Conservation (phyloP, 495 filamentous ascomycete species). For the Talaromyces proteolyticus region DNA sequence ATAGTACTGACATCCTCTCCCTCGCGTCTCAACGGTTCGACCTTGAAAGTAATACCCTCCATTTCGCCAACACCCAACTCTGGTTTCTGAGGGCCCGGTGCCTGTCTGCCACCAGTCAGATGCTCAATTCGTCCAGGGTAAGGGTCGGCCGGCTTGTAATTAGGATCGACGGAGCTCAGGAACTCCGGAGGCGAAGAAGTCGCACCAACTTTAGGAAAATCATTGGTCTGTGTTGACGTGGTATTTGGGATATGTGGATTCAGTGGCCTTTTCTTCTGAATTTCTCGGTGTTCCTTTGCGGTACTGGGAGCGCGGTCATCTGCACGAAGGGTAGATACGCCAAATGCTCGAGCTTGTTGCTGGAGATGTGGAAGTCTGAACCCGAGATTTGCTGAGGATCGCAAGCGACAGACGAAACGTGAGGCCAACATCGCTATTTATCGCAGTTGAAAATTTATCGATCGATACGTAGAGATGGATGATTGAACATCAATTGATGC, state of each 20-base stretch:
- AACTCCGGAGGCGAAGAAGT: slow-evolving; percentile 57
- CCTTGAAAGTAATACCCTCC: slow-evolving; percentile 77
- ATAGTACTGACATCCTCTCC: slow-evolving; percentile 80
- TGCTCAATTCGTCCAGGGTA: slow-evolving; percentile 55
- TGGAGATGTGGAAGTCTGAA: not conserved
- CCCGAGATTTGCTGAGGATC: not conserved
- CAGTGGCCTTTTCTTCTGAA: slow-evolving; percentile 48
- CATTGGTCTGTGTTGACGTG: slow-evolving; percentile 56
- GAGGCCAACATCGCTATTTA: slow-evolving; percentile 2
- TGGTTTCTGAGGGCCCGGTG: slow-evolving; percentile 40
- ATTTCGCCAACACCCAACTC: slow-evolving; percentile 91
- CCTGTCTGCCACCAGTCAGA: slow-evolving; percentile 56
- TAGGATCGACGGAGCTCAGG: slow-evolving; percentile 47
- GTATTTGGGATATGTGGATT: slow-evolving; percentile 61
- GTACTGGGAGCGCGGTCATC: slow-evolving; percentile 14
- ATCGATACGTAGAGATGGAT: too few species aligned
- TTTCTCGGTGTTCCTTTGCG: slow-evolving; percentile 41
- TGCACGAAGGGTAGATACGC: not conserved
- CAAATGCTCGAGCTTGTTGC: slow-evolving; percentile 3
- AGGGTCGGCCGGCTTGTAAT: slow-evolving; percentile 52
- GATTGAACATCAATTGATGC: too few species aligned
- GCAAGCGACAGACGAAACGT: not conserved
- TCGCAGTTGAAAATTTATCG: too few species aligned
- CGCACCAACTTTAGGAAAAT: slow-evolving; percentile 53
- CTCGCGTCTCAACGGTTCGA: slow-evolving; percentile 76